phyloP scores from a whole-genome alignment of 2,329 filamentous ascomycete species.

The Achaetomium macrosporum region DNA sequence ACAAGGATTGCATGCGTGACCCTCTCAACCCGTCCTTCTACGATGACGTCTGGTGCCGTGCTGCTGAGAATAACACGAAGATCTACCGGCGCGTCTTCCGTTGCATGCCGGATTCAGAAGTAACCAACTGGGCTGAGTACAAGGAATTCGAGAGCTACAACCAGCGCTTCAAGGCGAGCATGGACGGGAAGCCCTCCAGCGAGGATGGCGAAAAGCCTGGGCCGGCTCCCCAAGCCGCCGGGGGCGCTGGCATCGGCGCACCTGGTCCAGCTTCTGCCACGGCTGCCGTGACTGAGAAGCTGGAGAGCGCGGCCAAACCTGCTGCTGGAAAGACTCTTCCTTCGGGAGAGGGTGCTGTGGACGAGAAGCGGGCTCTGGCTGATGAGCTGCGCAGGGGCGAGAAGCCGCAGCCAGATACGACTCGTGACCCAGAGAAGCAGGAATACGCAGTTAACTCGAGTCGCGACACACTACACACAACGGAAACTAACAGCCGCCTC shows the following conservation, averaged over 20 bases:
- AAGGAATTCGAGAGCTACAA: constrained; percentile 74
- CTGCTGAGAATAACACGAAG: constrained; percentile 92
- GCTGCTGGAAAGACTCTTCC: constrained; percentile 18
- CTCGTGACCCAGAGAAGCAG: constrained; percentile 2
- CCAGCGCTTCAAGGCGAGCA: constrained; percentile 66
- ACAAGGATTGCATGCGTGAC: constrained; percentile 91
- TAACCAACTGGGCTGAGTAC: constrained; percentile 89
- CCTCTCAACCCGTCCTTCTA: constrained; percentile 78
- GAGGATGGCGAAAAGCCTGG: constrained; percentile 44
- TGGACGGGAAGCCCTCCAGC: constrained; percentile 50
- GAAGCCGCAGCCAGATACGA: constrained; percentile 20
- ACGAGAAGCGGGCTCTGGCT: constrained; percentile 39
- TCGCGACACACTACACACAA: constrained; percentile 21
- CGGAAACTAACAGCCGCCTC: constrained; percentile 24
- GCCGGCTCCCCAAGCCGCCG: constrained; percentile 20
- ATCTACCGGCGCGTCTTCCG: constrained; percentile 90
- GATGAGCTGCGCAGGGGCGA: constrained; percentile 12
- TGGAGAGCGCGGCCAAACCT: constrained; percentile 22
- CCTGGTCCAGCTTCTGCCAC: constrained; percentile 37
- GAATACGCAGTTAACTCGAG: constrained; percentile 15
- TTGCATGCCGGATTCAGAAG: constrained; percentile 94
- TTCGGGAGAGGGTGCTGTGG: constrained; percentile 26
- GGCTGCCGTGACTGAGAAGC: constrained; percentile 34
- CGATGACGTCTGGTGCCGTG: constrained; percentile 78
- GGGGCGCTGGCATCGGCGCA: constrained; percentile 37